Evolutionary conservation across 768 basidiomycete species (phyloP), one percentile per base, ranked within the genome.

Genomic region (Kwoniella bestiolae): DNA sequence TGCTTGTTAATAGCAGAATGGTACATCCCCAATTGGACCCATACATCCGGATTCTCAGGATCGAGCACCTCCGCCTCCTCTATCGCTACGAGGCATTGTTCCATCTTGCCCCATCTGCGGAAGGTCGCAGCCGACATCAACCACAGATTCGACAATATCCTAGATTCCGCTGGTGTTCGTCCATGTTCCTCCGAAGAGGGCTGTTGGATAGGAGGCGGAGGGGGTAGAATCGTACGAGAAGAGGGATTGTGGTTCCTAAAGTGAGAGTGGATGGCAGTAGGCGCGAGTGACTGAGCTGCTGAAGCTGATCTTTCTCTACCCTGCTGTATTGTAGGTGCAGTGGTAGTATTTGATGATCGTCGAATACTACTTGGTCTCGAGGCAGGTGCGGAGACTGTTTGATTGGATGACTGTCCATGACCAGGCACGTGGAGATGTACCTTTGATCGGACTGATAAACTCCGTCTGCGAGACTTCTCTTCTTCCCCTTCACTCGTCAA

Each of bases 111-210:
- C 60, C 90, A 83, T 65, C 96, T 83, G 50, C 96, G 85, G 83
- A 97, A 98, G 0, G 92, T 96, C 16, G 96, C 93, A 0, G 95
- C 92, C 6, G 90, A 91, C 86, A 92, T 91, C 5, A 96, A 82
- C 96, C 96, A 99, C 6, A 97, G 82, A 71, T 92, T 88, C 63
- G 89, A 91, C 64, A 96, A 82, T 29, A 96, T 81, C 26, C 87
- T 83, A 60, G 87, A 87, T 68, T 88, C 89, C 25, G 85, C 84
- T 21, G 83, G 84, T 18, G 80, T 77, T 5, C 75, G 69, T 6
- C 69, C 71, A n/a, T 72, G 63, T 1, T 67, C 56, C 12, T 82
- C 73, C 5, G 81, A 81, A 59, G 77, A 74, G 41, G 74, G 68
- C 3, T 84, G 83, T 3, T 84, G 83, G 1, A 87, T 68, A n/a